Conservation (phyloP, 768 basidiomycete genomes). For the Amanita pseudoporphyria region DNA sequence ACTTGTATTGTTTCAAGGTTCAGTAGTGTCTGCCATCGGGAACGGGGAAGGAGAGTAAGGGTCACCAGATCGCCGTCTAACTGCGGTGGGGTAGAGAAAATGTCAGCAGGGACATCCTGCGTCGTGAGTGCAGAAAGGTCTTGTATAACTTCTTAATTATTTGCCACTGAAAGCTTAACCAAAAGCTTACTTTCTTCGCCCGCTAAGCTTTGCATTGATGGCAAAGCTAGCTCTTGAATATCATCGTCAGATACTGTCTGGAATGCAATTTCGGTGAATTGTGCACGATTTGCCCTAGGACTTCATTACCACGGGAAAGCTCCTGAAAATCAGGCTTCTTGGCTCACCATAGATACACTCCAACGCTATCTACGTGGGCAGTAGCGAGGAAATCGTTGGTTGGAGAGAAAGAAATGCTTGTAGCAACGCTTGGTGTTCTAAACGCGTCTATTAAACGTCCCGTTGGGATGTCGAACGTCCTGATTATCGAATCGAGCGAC, state of each 20-base stretch:
- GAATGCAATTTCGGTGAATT: constrained; percentile 80
- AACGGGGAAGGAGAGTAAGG: constrained; percentile 82
- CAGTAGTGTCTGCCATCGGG: constrained; percentile 94
- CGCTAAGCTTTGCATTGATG: constrained; percentile 72
- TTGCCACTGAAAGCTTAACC: not conserved
- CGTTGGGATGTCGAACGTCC: constrained; percentile 94
- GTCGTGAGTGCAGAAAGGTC: constrained; percentile 56
- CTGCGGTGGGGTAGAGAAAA: constrained; percentile 81
- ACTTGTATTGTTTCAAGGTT: constrained; percentile 93
- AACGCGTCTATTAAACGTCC: constrained; percentile 91
- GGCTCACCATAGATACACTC: constrained; percentile 84
- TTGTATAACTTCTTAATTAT: constrained; percentile 45
- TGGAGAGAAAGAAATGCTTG: constrained; percentile 87
- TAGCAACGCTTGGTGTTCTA: constrained; percentile 78
- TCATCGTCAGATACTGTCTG: constrained; percentile 73
- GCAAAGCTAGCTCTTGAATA: constrained; percentile 58
- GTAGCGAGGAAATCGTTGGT: constrained; percentile 95
- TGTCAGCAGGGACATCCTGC: constrained; percentile 51
- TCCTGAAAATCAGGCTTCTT: not conserved
- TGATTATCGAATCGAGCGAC: constrained; percentile 84
- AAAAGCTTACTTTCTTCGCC: constrained; percentile 65
- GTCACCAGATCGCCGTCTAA: constrained; percentile 89
- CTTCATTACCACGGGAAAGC: constrained; percentile 6
- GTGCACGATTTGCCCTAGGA: constrained; percentile 90
- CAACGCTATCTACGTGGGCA: constrained; percentile 88